A percentile compares a stretch with the other conserved stretches of the same genome.
Evolutionary conservation across 202 grass and related monocot species (phyloP).

Genomic region (Miscanthus sacchariflorus): DNA sequence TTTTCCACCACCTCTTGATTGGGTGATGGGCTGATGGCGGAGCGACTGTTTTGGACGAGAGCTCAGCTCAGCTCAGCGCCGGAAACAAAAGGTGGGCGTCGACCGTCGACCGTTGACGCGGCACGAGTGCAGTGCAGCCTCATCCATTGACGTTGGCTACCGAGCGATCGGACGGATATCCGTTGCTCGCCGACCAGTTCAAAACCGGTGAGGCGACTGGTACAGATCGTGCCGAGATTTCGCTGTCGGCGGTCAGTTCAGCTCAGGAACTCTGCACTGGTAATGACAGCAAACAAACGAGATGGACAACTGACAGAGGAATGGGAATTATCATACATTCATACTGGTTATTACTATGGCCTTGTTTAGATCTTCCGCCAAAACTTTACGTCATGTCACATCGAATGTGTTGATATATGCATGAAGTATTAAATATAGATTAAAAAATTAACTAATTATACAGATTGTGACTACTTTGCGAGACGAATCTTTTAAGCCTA

Average conservation of each 20-base stretch:
- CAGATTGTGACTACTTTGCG: too few species aligned
- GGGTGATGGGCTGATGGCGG: background rate
- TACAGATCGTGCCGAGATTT: background rate
- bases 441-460: too few species aligned
- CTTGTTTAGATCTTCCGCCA: too few species aligned
- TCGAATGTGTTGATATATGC: too few species aligned
- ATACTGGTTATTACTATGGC: background rate
- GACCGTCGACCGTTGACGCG: slow-evolving; percentile 74
- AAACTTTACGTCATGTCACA: too few species aligned
- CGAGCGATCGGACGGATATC: background rate
- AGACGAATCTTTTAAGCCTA: too few species aligned
- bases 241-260: background rate
- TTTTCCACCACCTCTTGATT: slow-evolving; percentile 35
- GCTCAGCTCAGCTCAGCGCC: background rate
- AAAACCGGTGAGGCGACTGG: background rate
- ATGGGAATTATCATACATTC: background rate
- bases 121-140: background rate
- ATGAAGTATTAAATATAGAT: too few species aligned
- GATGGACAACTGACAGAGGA: background rate
- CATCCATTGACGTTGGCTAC: background rate
- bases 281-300: background rate
- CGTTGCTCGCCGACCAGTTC: background rate
- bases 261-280: background rate
- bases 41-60: slow-evolving; percentile 32
- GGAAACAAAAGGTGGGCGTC: slow-evolving; percentile 7